Evolutionary conservation across 2,329 filamentous ascomycete species (phyloP), one percentile per base, ranked within the genome.

Genomic region (Penicillium concentricum): DNA sequence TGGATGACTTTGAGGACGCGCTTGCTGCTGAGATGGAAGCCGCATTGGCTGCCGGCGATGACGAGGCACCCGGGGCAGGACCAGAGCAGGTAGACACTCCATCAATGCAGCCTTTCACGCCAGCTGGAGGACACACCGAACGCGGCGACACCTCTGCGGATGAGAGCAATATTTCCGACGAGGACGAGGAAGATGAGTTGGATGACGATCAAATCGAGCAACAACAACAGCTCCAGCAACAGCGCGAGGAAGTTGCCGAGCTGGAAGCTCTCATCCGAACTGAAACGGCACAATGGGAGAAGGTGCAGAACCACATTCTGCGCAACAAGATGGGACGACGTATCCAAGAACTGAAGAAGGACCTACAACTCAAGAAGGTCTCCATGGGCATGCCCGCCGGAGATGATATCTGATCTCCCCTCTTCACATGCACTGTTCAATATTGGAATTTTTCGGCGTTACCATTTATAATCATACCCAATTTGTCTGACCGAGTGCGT

Each of bases 11-110:
- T 24, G 75, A 77, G 47, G 75, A 76, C 42, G 71, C 71, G 5
- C 68, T 78, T 32, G 75, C 73, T n/a, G 74, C 71, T 9, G 76
- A 77, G 48, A 74, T 78, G 71, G 76, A 78, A 57, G 74, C 75
- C 15, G 75, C 72, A 5, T 63, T 78, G 54, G 74, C 75, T 30
- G 74, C 69, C 6, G 74, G 69, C 9, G 74, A 74, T n/a, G 71
- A 72, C 20, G 65, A 69, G 4, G 63, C 68, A 13, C 61, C 65
- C 12, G 65, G 62, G 8, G 28, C 44, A 3, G 56, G 58, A 13
- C 59, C 65, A 15, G 62, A 66, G 56, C 73, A 70, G 45, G 66
- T 67, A 3, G 68, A 67, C 4, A 75, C 74, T 3, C 69, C 74
- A 9, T 69, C 67, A 0, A 68, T 64, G 5, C 66, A 74, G 42